Evolutionary conservation across 805 yeast genomes (phyloP), one percentile per base, ranked within the genome.

Genomic region (Saccharomycopsis sp.): DNA sequence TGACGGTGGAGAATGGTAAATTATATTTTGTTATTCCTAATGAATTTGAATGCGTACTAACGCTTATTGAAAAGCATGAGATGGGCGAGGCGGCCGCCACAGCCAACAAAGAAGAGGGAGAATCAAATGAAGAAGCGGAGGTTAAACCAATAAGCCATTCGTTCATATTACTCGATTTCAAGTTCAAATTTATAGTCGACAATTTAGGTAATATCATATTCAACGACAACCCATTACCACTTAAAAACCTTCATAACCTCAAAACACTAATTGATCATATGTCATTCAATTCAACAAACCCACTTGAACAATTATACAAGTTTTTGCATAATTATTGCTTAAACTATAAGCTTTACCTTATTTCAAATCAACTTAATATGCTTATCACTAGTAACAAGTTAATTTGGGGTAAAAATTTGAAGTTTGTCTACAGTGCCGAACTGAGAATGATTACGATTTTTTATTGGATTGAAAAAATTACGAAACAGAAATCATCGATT

Each of bases 381-480:
- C 31, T 50, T 9, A 39, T 41, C 14, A 46, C 41, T 17, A 19
- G 31, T 7, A 47, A 43, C 31, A 43, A 38, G 27, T 29, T 47
- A n/a, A 50, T 44, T 13, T 50, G 53, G 53, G 53, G 53, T 21
- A 28, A 48, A 3, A 47, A 44, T 35, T 27, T 50, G 11, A 37
- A 33, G 19, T 40, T 19, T 27, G 17, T 35, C 4, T 41, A 47
- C 23, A 20, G 19, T 19, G 40, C 47, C 5, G 48, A 50, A 33
- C 38, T 31, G 31, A 44, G 43, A 17, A 22, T 19, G 4, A 38
- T 50, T n/a, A 33, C 40, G 3, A 35, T 50, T 5, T 41, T 22
- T 24, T 50, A 50, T 33, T 50, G 53, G 53, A 44, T 32, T 17
- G 49, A 44, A 17, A 50, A 50, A 4, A 22, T 21, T 38, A 24